Evolutionary conservation across 495 filamentous ascomycete genomes (phyloP), one percentile per base, ranked within the genome.

Genomic region (Aspergillus diversus): DNA sequence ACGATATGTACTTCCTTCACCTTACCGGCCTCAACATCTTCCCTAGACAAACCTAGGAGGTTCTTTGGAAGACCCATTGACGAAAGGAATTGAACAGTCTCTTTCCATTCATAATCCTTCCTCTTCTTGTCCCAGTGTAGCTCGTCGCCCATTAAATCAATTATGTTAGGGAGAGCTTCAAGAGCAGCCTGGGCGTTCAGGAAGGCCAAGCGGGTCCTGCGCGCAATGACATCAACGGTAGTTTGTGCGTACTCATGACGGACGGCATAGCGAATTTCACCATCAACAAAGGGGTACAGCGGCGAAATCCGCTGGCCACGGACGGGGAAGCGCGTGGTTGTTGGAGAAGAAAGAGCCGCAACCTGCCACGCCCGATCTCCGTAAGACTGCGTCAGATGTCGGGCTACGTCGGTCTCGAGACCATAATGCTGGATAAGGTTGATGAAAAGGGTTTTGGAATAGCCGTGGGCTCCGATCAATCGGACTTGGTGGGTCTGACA

Each of bases 391-490:
- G 89, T 90, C 17, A 99, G 84, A 75, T 99, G 93, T 77, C 92
- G 89, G 15, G 95, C 95, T 17, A 98, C 93, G 67, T 96, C 92
- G 47, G 92, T 97, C 76, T 98, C 95, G 62, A 99, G 77, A 63
- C 95, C 95, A 71, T 92, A 98, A 78, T 97, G 92, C 74, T 99
- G 95, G 73, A 99, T 97, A 11, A 99, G 83, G 77, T 96, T 94
- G 85, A 99, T 99, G 78, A 98, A 99, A 17, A 99, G 86, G 4
- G 93, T 99, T 74, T 96, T 93, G 70, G 87, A 90, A 79, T 86
- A 98, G 59, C 95, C 94, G 75, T 99, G 95, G 3, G 95, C 95
- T 69, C 95, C 95, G 65, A 98, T 83, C 35, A 99, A 82, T 46
- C 92, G 89, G 57, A 97, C 90, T 63, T 89, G 84, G 71, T 98